Evolutionary conservation across 371 early-diverging fungal genomes (phyloP), one percentile per base, ranked within the genome.

Genomic region (Rhizopus microsporus): DNA sequence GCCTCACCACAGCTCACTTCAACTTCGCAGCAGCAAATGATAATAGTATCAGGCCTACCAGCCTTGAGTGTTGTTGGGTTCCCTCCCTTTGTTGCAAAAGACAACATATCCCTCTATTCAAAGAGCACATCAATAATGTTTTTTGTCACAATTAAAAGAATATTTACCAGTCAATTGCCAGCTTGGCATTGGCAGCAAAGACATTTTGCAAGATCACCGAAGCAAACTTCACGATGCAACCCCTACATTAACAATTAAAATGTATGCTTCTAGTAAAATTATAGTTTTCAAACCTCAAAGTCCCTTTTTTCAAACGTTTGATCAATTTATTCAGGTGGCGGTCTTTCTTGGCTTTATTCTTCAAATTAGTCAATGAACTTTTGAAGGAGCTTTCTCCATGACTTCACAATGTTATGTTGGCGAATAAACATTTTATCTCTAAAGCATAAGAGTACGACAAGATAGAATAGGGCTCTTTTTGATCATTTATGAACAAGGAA

Each of bases 1-100:
- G 38, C 34, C 23, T 51, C 51, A 38, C 38, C 39, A 23, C 38
- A 51, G 38, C 51, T 23, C 15, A 51, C 39, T 51, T 51, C 51
- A 5, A 51, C 13, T 6, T 15, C 51, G 17, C 16, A 38, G 39
- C n/a, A 13, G 17, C 37, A 37, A 4, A 51, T 39, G 10, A 51
- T 37, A 38, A 51, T 51, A 6, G 38, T 7, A 6, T 51, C 35
- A 8, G 51, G 51, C 12, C 51, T 35, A 3, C 9, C 15, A 10
- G 51, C 15, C 3, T 23, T 23, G 10, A 16, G 38, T 9, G 17
- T 39, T 7, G 32, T 30, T 16, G 51, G 51, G 4, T 16, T 23
- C 38, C 23, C 5, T 17, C 38, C 51, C 29, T 38, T 51, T 23
- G 35, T 7, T 1, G 51, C 35, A 51, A 35, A 35, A 3, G 51